A percentile compares a stretch with the other conserved stretches of the same genome.
Evolutionary conservation across 2,329 filamentous ascomycete species (phyloP).

Genomic region (Cylindrodendrum hubeiense): DNA sequence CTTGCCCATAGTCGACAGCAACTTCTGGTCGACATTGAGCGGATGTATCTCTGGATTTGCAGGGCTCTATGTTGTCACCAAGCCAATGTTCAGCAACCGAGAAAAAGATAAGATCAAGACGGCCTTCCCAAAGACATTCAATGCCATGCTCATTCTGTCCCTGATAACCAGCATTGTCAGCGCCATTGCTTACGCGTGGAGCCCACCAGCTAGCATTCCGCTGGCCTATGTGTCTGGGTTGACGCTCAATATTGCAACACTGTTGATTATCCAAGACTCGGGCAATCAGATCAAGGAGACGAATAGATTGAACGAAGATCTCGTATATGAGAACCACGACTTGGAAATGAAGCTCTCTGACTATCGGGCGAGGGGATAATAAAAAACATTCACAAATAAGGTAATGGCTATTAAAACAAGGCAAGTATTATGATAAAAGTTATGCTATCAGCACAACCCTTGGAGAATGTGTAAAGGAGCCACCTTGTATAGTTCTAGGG

Average conservation of each 20-base stretch:
- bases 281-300: background rate
- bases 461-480: background rate
- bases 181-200: too few species aligned
- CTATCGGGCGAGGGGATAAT: background rate
- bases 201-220: too few species aligned
- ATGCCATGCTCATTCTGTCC: too few species aligned
- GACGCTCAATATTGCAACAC: background rate
- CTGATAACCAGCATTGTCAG: too few species aligned
- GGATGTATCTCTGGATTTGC: background rate
- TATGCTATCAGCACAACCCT: background rate
- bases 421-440: background rate
- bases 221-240: background rate
- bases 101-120: background rate
- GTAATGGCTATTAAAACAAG: background rate
- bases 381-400: background rate
- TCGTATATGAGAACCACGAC: background rate
- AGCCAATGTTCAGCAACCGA: background rate
- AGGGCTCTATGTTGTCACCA: background rate
- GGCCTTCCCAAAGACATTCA: background rate
- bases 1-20: background rate
- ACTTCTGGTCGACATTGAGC: background rate
- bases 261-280: background rate
- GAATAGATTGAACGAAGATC: background rate
- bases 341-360: background rate
- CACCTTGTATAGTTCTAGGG: too few species aligned